Evolutionary conservation across 1,139 yeast genomes (phyloP), one percentile per base, ranked within the genome.

Genomic region (Hemisphaericaspora xylanilytica): DNA sequence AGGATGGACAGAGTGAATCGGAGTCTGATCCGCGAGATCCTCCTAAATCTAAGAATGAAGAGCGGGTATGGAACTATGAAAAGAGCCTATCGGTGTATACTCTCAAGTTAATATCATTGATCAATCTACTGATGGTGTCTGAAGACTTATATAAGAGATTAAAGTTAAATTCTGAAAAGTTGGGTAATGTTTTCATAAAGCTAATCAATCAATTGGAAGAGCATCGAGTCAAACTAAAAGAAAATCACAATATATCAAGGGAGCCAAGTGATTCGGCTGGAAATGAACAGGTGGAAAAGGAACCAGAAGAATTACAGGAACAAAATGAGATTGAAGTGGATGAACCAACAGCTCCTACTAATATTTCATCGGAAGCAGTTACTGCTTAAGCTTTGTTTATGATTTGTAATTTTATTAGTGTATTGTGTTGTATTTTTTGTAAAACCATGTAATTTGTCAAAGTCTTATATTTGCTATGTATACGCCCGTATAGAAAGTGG

Each of bases 51-150:
- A 34, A 34, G 28, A 45, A 43, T 21, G 50, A 51, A 30, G 46
- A 46, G 17, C 39, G 46, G 14, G 43, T 49, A 4, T 67, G 73
- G 72, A 49, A 48, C 8, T 51, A 59, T 5, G 80, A 78, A 47
- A 69, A 65, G 40, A 72, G 66, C 16, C 57, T 84, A n/a, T 70
- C 80, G 42, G 62, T 75, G 3, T 78, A 59, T 44, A 59, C 76
- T 0, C 59, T 80, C 20, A 81, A 81, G 50, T 39, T 84, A 32
- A 59, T 72, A 32, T 65, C 73, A 6, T 58, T 81, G 40, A 49
- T 63, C 17, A 71, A 70, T 33, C 47, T 73, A 15, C 69, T 66
- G 1, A 51, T 73, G 42, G 47, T 79, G 7, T 55, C 58, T 14
- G 53, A 52, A 1, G 50, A 45, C 1, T 36, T 73, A 0, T 40